Percentiles rank a stretch among this genome's conserved stretches.
Conservation (phyloP, 345 rosid species). For the Acer campestre region DNA sequence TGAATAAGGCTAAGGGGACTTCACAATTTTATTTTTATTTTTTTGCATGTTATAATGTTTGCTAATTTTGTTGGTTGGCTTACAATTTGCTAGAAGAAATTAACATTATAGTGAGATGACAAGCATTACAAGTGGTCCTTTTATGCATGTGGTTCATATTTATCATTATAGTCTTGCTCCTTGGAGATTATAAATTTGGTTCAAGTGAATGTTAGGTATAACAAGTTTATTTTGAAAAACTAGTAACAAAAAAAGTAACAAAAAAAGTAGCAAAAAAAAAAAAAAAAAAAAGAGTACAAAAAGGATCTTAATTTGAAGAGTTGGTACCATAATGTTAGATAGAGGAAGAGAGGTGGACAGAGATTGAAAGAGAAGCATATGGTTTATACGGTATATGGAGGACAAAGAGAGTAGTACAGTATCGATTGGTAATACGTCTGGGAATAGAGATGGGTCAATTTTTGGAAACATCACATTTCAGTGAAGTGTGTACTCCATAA, state of each 20-base stretch:
- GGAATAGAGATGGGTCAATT: neutral
- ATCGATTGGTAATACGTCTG: neutral
- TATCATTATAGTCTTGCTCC: too few species aligned
- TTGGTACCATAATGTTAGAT: too few species aligned
- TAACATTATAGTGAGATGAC: neutral
- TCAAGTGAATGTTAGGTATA: too few species aligned
- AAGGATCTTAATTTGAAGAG: too few species aligned
- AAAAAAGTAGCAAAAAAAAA: neutral
- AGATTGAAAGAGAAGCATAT: too few species aligned
- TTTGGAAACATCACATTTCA: neutral
- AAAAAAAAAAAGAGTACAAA: too few species aligned
- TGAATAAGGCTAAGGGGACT: neutral
- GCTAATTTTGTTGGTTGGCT: neutral
- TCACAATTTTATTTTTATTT: neutral
- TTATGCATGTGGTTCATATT: neutral
- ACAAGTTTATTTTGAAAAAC: too few species aligned
- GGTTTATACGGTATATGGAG: neutral
- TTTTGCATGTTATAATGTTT: neutral
- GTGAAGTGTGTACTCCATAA: too few species aligned
- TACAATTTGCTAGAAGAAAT: neutral
- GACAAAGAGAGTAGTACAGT: neutral
- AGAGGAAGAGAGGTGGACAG: neutral
- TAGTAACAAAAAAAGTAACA: too few species aligned
- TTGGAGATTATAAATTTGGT: too few species aligned
- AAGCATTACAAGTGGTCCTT: neutral